Conservation (phyloP, 768 basidiomycete species). For the Mycena maculata region DNA sequence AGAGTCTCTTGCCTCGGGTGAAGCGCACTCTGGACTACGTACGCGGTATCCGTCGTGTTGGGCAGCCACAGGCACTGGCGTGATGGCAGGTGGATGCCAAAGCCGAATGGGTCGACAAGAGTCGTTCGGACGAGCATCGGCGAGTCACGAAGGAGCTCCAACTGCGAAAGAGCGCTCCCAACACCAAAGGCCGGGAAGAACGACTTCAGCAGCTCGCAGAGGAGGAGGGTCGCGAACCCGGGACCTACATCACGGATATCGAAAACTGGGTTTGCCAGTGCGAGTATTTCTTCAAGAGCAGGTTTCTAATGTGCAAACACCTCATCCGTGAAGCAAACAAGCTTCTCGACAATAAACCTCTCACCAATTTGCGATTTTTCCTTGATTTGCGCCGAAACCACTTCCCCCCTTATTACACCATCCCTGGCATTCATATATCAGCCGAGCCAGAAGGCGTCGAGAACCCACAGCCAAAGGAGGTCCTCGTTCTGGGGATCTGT, state of each 20-base stretch:
- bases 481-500: not conserved
- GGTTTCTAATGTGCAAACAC: slow-evolving; percentile 38
- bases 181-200: slow-evolving; percentile 8
- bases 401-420: slow-evolving; percentile 28
- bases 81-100: slow-evolving; percentile 38
- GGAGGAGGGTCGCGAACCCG: slow-evolving; percentile 25
- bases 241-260: slow-evolving; percentile 34
- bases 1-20: slow-evolving; percentile 22
- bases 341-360: slow-evolving; percentile 31
- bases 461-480: not conserved
- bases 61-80: slow-evolving; percentile 28
- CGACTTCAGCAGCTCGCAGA: slow-evolving; percentile 25
- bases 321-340: slow-evolving; percentile 34
- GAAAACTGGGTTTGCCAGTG: slow-evolving; percentile 35
- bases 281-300: slow-evolving; percentile 8
- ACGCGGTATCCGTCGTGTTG: slow-evolving; percentile 27
- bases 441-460: not conserved
- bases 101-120: slow-evolving; percentile 37
- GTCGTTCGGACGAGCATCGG: slow-evolving; percentile 31
- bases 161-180: slow-evolving; percentile 12
- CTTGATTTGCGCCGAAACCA: slow-evolving; percentile 17
- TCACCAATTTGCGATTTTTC: slow-evolving; percentile 28
- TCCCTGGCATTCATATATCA: slow-evolving; percentile 3
- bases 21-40: slow-evolving; percentile 34
- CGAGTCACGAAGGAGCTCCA: slow-evolving; percentile 35